These are phyloP conservation scores for Epichloe scottii DNA, from an alignment of 2,329 filamentous ascomycete genomes.

Conservation along the genomic window DNA sequence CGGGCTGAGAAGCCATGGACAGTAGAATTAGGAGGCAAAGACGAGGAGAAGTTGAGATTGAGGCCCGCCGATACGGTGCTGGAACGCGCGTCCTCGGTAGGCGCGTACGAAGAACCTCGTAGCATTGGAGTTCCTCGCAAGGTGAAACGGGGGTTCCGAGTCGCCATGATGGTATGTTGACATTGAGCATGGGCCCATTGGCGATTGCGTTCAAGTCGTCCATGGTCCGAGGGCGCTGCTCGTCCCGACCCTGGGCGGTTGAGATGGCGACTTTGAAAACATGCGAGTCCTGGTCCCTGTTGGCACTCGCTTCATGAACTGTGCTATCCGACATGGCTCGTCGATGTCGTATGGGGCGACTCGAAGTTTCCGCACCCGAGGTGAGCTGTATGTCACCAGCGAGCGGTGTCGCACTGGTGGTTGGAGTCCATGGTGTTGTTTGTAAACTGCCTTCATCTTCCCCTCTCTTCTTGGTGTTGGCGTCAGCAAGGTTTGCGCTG, in stretches of 20 bases:
- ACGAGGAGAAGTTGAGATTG: constrained; percentile 26
- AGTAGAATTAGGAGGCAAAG: constrained; percentile 15
- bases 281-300: constrained; percentile 45
- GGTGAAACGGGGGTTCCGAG: constrained; percentile 72
- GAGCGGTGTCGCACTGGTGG: constrained; percentile 25
- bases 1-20: constrained; percentile 17
- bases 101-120: constrained; percentile 68
- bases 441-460: background rate
- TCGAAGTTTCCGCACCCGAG: constrained; percentile 14
- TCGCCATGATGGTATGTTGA: constrained; percentile 73
- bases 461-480: constrained; percentile 5
- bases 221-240: constrained; percentile 47
- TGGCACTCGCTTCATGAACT: constrained; percentile 47
- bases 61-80: constrained; percentile 44
- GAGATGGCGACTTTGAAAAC: constrained; percentile 75
- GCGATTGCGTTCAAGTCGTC: constrained; percentile 37
- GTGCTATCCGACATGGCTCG: constrained; percentile 70
- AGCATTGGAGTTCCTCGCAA: constrained; percentile 62
- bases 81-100: constrained; percentile 57
- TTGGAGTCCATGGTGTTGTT: constrained; percentile 26
- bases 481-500: constrained; percentile 14
- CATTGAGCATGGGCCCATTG: constrained; percentile 46
- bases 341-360: constrained; percentile 29
- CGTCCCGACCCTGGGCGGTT: constrained; percentile 41
- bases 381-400: constrained; percentile 21